phyloP scores from a whole-genome alignment of 225 moss, liverwort and hornwort species.

The Lunularia cruciata region DNA sequence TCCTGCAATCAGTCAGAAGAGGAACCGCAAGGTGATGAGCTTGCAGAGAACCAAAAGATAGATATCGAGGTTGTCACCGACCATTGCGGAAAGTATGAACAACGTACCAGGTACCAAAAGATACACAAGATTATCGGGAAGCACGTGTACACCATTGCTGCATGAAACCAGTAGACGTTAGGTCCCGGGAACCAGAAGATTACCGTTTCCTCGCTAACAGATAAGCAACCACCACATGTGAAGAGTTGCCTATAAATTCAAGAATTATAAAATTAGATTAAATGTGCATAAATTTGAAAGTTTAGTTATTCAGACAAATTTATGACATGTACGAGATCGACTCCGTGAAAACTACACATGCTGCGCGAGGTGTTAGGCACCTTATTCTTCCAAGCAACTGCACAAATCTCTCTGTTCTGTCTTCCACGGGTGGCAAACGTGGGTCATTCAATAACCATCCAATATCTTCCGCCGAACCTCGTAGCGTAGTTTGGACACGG shows the following conservation, averaged over 20 bases:
- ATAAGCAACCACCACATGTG: too few species aligned
- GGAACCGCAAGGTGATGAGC: not conserved
- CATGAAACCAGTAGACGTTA: too few species aligned
- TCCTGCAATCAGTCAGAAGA: constrained; percentile 47
- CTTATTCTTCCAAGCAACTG: constrained; percentile 74
- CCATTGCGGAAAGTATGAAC: not conserved
- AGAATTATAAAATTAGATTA: too few species aligned
- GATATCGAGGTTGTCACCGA: too few species aligned
- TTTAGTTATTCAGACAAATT: too few species aligned
- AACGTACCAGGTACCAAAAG: constrained; percentile 88
- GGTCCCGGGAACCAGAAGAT: too few species aligned
- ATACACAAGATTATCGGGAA: constrained; percentile 81
- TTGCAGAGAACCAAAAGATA: not conserved
- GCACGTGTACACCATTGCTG: constrained; percentile 90
- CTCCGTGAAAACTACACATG: too few species aligned
- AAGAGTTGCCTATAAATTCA: too few species aligned
- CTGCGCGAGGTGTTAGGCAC: constrained; percentile 42
- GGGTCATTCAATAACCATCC: constrained; percentile 86
- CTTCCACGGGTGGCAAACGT: constrained; percentile 65
- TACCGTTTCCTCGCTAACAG: too few species aligned
- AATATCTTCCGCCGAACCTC: constrained; percentile 94
- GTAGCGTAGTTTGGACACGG: constrained; percentile 92
- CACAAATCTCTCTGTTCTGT: constrained; percentile 79
- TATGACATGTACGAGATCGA: too few species aligned
- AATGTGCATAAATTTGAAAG: too few species aligned